Conservation (phyloP, 2,329 filamentous ascomycete species). For the Botryotinia globosa region DNA sequence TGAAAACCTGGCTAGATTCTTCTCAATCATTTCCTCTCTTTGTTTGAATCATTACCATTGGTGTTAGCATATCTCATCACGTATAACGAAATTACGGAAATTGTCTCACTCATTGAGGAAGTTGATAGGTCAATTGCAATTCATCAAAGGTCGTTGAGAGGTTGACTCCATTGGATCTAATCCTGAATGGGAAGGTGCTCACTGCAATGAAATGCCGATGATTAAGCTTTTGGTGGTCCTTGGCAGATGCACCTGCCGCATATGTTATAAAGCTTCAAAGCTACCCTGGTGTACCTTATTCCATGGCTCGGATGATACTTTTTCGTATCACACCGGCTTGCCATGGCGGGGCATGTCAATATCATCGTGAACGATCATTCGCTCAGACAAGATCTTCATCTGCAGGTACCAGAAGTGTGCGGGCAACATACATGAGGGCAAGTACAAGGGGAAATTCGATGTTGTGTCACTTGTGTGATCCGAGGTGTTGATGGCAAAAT, state of each 20-base stretch:
- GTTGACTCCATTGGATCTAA: neutral
- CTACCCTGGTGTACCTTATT: neutral
- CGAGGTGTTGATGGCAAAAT: neutral
- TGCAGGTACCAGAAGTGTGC: neutral
- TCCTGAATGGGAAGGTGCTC: neutral
- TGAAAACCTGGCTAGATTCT: neutral
- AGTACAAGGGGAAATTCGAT: neutral
- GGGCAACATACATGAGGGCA: neutral
- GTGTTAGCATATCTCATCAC: neutral
- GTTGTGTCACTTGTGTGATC: conserved; percentile 1
- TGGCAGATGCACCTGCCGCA: conserved; percentile 5
- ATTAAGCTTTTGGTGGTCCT: neutral
- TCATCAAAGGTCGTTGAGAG: neutral
- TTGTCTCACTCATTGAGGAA: neutral
- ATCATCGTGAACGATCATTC: neutral
- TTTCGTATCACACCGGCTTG: neutral
- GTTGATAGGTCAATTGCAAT: neutral
- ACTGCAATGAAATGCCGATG: neutral
- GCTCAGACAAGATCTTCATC: neutral
- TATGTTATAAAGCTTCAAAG: neutral
- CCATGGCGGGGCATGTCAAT: neutral
- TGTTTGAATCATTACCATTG: neutral
- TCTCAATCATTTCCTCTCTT: neutral
- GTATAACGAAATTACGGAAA: neutral
- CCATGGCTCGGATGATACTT: neutral